Conservation (phyloP, 371 early-diverging fungal species). For the Mortierella sp. region DNA sequence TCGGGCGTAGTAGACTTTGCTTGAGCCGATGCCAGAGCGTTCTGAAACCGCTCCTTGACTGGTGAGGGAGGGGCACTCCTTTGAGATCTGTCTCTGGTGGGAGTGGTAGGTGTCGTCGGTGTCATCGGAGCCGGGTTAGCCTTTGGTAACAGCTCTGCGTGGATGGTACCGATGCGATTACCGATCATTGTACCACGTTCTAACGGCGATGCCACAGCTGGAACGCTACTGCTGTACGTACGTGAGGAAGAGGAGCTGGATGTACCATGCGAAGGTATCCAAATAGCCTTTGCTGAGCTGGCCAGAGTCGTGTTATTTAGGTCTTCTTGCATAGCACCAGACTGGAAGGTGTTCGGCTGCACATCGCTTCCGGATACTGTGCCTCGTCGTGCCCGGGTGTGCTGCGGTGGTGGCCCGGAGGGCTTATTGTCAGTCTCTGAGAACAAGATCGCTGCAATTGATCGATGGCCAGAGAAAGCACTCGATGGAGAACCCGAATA, state of each 20-base stretch:
- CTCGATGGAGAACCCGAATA: conserved; percentile 36
- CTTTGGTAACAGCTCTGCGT: conserved; percentile 28
- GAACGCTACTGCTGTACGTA: conserved; percentile 5
- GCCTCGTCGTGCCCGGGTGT: conserved; percentile 27
- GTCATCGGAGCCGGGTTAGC: conserved; percentile 12
- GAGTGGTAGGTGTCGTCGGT: conserved; percentile 2
- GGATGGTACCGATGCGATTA: conserved; percentile 30
- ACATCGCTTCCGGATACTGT: conserved; percentile 26
- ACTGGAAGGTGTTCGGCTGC: neutral
- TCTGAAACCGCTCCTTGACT: conserved; percentile 12
- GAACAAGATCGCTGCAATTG: conserved; percentile 31
- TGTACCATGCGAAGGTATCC: conserved; percentile 21
- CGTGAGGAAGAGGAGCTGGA: neutral
- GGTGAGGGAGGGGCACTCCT: conserved; percentile 13
- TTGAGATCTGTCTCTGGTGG: conserved; percentile 14
- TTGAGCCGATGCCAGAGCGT: neutral
- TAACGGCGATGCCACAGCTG: conserved; percentile 32
- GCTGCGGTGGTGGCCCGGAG: neutral
- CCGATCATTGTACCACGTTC: conserved; percentile 44
- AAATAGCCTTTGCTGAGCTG: conserved; percentile 14
- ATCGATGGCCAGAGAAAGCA: conserved; percentile 20
- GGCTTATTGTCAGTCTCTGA: conserved; percentile 16
- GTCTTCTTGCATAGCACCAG: neutral
- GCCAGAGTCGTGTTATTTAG: neutral
- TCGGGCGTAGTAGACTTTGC: conserved; percentile 6